Evolutionary conservation across 768 basidiomycete species (phyloP).

Genomic region (Chalciporus pseudorubinellus): DNA sequence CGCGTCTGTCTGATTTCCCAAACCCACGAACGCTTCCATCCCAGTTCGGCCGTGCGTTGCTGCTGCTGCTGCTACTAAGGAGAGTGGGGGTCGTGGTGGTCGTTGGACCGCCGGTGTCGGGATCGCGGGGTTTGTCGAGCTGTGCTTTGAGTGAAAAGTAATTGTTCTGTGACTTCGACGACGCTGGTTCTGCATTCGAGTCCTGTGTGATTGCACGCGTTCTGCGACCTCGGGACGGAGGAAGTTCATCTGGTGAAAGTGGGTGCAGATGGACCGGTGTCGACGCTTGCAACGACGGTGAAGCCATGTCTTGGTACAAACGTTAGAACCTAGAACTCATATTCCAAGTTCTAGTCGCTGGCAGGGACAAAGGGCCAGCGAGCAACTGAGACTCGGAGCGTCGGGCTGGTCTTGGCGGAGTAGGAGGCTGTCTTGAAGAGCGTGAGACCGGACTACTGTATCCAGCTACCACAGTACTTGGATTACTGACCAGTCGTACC

Average conservation of each 20-base stretch:
- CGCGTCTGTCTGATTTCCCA: constrained; percentile 40
- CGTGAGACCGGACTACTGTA: constrained; percentile 16
- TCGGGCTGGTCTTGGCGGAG: too few relatives aligned
- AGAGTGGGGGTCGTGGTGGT: background rate
- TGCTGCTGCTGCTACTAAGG: background rate
- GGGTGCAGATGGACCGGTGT: constrained; percentile 73
- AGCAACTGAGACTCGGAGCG: background rate
- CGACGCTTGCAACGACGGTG: constrained; percentile 31
- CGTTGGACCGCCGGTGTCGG: constrained; percentile 23
- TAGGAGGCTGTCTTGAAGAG: background rate
- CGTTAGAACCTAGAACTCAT: constrained; percentile 11
- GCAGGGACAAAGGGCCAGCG: background rate
- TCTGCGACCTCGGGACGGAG: constrained; percentile 45
- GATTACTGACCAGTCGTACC: too few relatives aligned
- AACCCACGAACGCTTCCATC: constrained; percentile 59
- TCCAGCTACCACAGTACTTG: background rate
- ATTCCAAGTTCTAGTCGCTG: background rate
- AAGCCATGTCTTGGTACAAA: constrained; percentile 17
- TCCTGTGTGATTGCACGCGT: constrained; percentile 40
- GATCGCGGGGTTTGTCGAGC: constrained; percentile 44
- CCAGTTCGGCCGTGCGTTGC: constrained; percentile 35
- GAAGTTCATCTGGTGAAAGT: constrained; percentile 55
- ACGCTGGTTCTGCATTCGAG: constrained; percentile 17
- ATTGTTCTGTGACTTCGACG: constrained; percentile 39
- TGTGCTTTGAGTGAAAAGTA: constrained; percentile 66